These are phyloP conservation scores for Candida frijolesensis DNA, from an alignment of 1,139 yeast species.

Conservation along the genomic window DNA sequence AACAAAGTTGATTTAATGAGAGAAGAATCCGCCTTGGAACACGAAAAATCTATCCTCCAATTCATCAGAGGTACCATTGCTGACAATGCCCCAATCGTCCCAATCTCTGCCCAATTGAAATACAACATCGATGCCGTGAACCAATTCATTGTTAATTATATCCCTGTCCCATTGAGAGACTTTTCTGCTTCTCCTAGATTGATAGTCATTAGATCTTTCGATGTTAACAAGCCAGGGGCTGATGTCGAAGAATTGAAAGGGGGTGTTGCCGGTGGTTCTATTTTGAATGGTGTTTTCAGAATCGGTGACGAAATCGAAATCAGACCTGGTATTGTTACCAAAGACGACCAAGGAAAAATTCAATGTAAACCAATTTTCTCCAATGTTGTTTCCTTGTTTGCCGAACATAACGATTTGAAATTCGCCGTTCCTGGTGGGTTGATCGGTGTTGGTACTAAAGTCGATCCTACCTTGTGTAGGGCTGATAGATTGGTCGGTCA, in stretches of 20 bases:
- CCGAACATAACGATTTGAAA: constrained; percentile 96
- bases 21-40: constrained; percentile 95
- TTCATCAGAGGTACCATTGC: constrained; percentile 98
- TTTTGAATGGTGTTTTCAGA: constrained; percentile 93
- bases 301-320: constrained; percentile 98
- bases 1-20: constrained; percentile 99
- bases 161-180: constrained; percentile 96
- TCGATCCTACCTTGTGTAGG: constrained; percentile 98
- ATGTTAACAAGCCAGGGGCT: constrained; percentile 98
- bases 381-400: constrained; percentile 89
- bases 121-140: constrained; percentile 98
- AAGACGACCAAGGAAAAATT: constrained; percentile 88
- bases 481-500: constrained; percentile 99
- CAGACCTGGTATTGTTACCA: constrained; percentile 97
- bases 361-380: constrained; percentile 97
- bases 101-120: constrained; percentile 97
- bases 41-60: constrained; percentile 86
- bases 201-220: constrained; percentile 97
- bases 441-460: constrained; percentile 99
- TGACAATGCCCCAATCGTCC: constrained; percentile 98
- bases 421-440: constrained; percentile 99
- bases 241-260: constrained; percentile 97
- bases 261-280: constrained; percentile 99
- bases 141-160: constrained; percentile 91
- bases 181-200: constrained; percentile 91